phyloP scores from a whole-genome alignment of 2,329 filamentous ascomycete genomes.

The Escovopsis sp. region DNA sequence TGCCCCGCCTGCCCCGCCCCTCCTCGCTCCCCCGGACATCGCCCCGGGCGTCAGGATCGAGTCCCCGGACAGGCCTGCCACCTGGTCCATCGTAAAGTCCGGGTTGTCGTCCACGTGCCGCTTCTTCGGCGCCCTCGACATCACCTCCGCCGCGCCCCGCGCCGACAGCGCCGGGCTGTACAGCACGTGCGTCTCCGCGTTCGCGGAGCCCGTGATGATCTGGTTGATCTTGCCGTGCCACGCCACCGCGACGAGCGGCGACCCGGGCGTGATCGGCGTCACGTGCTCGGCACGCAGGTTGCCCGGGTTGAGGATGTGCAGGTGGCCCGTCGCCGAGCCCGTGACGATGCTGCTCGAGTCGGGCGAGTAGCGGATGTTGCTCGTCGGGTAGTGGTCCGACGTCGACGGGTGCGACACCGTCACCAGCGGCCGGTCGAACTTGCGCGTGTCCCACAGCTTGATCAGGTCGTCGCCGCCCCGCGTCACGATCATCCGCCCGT shows the following conservation, averaged over 20 bases:
- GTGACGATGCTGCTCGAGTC: constrained; percentile 74
- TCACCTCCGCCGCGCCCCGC: constrained; percentile 71
- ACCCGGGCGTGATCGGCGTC: constrained; percentile 76
- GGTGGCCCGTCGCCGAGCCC: constrained; percentile 68
- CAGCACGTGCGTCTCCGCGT: constrained; percentile 75
- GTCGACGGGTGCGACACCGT: constrained; percentile 67
- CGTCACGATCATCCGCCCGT: constrained; percentile 81
- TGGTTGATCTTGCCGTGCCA: constrained; percentile 97
- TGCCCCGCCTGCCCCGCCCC: too few relatives aligned
- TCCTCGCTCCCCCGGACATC: constrained; percentile 32
- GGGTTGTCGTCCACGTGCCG: constrained; percentile 92
- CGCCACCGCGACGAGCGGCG: constrained; percentile 65
- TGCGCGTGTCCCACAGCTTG: constrained; percentile 93
- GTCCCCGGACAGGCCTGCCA: constrained; percentile 69
- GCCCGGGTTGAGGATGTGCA: constrained; percentile 87
- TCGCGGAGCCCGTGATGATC: constrained; percentile 85
- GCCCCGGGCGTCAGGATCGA: constrained; percentile 58
- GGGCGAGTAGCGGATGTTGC: constrained; percentile 81
- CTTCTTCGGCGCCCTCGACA: constrained; percentile 87
- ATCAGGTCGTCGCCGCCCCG: constrained; percentile 83
- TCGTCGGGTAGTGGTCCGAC: constrained; percentile 67
- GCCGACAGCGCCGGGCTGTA: constrained; percentile 76
- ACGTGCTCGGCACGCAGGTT: constrained; percentile 74
- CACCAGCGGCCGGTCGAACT: constrained; percentile 81
- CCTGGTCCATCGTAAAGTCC: constrained; percentile 68